A percentile compares a stretch with the other conserved stretches of the same genome.
Conservation (phyloP, 2,329 filamentous ascomycete genomes). For the Stachybotrys chlorohalonatus region DNA sequence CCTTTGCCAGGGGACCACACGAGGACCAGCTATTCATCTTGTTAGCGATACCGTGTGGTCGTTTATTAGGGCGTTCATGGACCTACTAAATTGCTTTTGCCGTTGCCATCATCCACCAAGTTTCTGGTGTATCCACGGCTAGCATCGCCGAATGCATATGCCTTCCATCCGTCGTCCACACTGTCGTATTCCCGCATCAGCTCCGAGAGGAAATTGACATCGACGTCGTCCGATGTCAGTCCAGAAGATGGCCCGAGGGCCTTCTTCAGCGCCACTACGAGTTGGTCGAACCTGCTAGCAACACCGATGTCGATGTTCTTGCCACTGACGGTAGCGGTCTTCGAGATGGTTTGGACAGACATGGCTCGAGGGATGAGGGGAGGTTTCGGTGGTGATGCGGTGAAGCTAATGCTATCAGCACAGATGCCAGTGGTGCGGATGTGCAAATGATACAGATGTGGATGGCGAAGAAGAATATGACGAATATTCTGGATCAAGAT, state of each 20-base stretch:
- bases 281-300: slow-evolving; percentile 51
- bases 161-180: slow-evolving; percentile 59
- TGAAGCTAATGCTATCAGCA: too few species aligned
- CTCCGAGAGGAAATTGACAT: slow-evolving; percentile 59
- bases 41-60: slow-evolving; percentile 7
- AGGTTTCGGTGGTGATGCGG: not conserved
- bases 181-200: slow-evolving; percentile 71
- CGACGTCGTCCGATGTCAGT: slow-evolving; percentile 71
- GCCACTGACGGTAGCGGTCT: not conserved
- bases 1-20: slow-evolving; percentile 82
- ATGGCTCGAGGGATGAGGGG: slow-evolving; percentile 15
- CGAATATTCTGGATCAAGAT: not conserved
- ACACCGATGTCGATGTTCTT: slow-evolving; percentile 10
- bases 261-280: slow-evolving; percentile 65
- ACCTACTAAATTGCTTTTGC: slow-evolving; percentile 62
- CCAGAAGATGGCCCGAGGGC: slow-evolving; percentile 74
- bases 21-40: slow-evolving; percentile 57
- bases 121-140: slow-evolving; percentile 75
- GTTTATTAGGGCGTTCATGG: not conserved
- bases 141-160: slow-evolving; percentile 65
- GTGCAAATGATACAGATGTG: not conserved
- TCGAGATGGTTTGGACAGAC: slow-evolving; percentile 23
- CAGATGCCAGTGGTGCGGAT: not conserved
- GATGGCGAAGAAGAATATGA: not conserved
- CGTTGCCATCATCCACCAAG: slow-evolving; percentile 83